These are phyloP conservation scores for Angomonas desouzai DNA, from an alignment of 208 protist species.

Conservation along the genomic window DNA sequence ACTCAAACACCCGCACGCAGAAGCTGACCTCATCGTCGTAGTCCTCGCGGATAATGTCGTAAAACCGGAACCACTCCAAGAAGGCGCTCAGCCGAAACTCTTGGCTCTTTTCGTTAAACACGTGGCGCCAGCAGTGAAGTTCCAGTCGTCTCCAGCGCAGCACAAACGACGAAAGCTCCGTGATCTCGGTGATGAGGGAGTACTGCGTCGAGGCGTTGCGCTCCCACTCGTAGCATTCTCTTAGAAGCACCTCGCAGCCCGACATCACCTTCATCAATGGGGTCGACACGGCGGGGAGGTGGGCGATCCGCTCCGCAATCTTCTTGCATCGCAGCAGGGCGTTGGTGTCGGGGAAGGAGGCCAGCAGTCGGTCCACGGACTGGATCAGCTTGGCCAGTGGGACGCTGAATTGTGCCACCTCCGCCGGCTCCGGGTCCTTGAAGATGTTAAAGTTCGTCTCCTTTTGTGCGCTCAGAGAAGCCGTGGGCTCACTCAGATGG, in stretches of 20 bases:
- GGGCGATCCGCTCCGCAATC: slow-evolving; percentile 80
- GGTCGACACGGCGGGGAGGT: slow-evolving; percentile 77
- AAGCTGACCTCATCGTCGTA: slow-evolving; percentile 21
- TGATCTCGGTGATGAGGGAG: slow-evolving; percentile 89
- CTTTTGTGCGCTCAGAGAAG: not conserved
- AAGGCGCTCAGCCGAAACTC: slow-evolving; percentile 65
- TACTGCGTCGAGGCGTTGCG: slow-evolving; percentile 88
- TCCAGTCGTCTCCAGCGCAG: slow-evolving; percentile 96
- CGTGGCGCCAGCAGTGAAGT: slow-evolving; percentile 92
- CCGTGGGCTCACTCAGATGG: slow-evolving; percentile 21
- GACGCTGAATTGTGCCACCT: slow-evolving; percentile 66
- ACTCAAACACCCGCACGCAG: slow-evolving; percentile 28
- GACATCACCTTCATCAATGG: slow-evolving; percentile 93
- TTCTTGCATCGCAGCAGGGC: slow-evolving; percentile 80
- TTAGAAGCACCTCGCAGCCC: slow-evolving; percentile 94
- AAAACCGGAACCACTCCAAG: slow-evolving; percentile 75
- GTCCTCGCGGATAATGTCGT: slow-evolving; percentile 51
- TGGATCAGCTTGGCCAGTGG: slow-evolving; percentile 59
- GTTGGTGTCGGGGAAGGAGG: slow-evolving; percentile 89
- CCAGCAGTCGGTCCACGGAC: slow-evolving; percentile 64
- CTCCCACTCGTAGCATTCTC: slow-evolving; percentile 96
- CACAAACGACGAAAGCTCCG: slow-evolving; percentile 88
- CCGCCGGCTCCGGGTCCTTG: slow-evolving; percentile 75
- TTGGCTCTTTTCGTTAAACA: slow-evolving; percentile 81
- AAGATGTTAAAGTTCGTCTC: slow-evolving; percentile 88